Base-by-base conservation (phyloP, 805 yeast species). In the Candida silvicultrix region DNA sequence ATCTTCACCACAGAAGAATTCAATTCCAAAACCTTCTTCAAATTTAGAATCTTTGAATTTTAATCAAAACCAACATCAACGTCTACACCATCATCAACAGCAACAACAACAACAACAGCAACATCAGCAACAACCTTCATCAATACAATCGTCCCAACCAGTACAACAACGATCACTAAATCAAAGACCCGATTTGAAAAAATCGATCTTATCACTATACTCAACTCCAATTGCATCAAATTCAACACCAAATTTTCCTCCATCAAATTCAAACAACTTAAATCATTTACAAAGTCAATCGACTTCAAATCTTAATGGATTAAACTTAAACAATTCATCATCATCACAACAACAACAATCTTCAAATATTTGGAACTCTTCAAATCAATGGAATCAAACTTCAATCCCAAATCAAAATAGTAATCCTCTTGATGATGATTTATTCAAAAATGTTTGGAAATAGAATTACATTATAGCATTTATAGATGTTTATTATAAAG, bases 161-260 rank as follows among this genome's bases (percentile, higher is more conserved):
- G 49, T 46, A 41, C 52, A 52, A 46, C 45, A 40, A 38, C 47
- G 41, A 25, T 49, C 34, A 29, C 52, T 43, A 37, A 50, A 45
- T 49, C 46, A 73, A 31, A 75, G 96, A 58, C 92, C 94, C 3
- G 97, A 92, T 59, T 74, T 94, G 64, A 94, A 94, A 61, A 88
- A 88, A 67, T 88, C 97, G 1, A 94, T 94, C 49, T 68, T 94
- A 48, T 89, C 97, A 21, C 73, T 94, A 44, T 94, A 94, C 63
- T 79, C 95, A 1, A 77, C 86, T 2, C 85, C 74, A 6, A 43
- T 51, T 40, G 54, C 53, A 9, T 41, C 60, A 15, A 49, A 41
- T 23, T 53, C 58, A 10, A 52, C 58, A 2, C 59, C 62, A 36
- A 54, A 42, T 42, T 56, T 58, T 41, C 50, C 54, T 2, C 35